Base-by-base conservation (phyloP, 495 filamentous ascomycete species). In the Lasiosphaeria ovina region DNA sequence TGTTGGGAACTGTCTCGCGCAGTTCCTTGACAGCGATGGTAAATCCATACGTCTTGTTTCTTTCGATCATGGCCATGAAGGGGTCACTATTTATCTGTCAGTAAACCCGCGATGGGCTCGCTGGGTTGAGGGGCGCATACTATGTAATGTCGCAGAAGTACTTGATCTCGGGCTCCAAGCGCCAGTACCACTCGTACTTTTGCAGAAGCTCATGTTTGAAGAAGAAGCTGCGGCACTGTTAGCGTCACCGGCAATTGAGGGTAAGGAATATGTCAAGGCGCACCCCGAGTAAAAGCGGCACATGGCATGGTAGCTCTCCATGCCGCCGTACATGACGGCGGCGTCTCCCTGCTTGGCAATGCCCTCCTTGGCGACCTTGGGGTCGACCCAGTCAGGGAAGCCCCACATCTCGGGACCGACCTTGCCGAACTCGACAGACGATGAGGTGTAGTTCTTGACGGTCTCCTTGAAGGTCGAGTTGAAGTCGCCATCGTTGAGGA, bases 61-160 rank as follows among this genome's bases (percentile, higher is more conserved):
- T 72, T 64, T 90, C 85, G 57, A 87, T 87, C 94, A 99, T 99
- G 69, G 90, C 83, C 61, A 92, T 77, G 79, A 99, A 99, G 11
- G 94, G 94, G 77, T 99, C 94, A 71, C 93, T 97, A 58, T 7
- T 63, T 11, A 52, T 62, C 32, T 6, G 44, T 34, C 31, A n/a
- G 35, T 14, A 8, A 40, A 57, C 4, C 17, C 50, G 24, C 24
- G 24, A 24, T 2, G 24, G 24, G 24, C 24, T 24, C 24, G 24
- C 24, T 24, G 24, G 24, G 0, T 24, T 24, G 24, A 24, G 24
- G 35, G 11, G 31, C 9, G 69, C 89, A 68, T 89, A 97, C 93
- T 99, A 99, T 61, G 94, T 99, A 63, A 99, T 97, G 67, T 99
- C 94, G 73, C 94, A 99, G 81, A 98, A 99, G 81, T 98, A 99